Percentiles rank a stretch among this genome's conserved stretches.
phyloP scores from a whole-genome alignment of 306 rosid species.

The Rosa lucieae region DNA sequence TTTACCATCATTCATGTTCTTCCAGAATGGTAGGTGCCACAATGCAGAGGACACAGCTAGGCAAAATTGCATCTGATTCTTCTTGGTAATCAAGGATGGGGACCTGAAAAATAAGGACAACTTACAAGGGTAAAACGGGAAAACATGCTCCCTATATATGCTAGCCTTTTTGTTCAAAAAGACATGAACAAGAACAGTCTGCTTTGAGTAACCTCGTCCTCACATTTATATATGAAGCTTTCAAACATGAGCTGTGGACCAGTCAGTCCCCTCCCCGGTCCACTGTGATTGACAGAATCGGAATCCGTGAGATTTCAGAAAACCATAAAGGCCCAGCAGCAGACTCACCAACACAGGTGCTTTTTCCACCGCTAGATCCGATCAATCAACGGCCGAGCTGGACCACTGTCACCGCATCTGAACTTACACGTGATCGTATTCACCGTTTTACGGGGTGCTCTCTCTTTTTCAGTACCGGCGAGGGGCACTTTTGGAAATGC shows the following conservation, averaged over 20 bases:
- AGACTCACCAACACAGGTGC: background rate
- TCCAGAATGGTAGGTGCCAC: no score
- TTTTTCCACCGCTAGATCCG: background rate
- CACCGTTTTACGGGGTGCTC: background rate
- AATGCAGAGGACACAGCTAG: no score
- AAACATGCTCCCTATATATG: background rate
- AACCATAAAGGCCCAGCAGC: background rate
- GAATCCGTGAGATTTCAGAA: background rate
- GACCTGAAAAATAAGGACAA: background rate
- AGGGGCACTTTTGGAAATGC: background rate
- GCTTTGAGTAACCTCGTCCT: background rate
- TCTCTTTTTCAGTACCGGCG: background rate
- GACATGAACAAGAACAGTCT: background rate
- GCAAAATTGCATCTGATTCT: no score
- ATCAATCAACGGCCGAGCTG: background rate
- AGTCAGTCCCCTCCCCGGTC: background rate
- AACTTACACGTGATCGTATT: background rate
- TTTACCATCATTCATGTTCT: no score
- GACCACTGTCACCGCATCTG: background rate
- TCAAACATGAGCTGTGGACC: background rate
- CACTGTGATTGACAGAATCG: background rate
- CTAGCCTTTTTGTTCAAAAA: background rate
- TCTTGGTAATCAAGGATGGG: no score
- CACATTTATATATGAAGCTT: slow-evolving; percentile 8
- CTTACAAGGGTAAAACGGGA: slow-evolving; percentile 10